These are phyloP conservation scores for Geotrichum aggregatum DNA, from an alignment of 1,139 yeast genomes.

Conservation along the genomic window DNA sequence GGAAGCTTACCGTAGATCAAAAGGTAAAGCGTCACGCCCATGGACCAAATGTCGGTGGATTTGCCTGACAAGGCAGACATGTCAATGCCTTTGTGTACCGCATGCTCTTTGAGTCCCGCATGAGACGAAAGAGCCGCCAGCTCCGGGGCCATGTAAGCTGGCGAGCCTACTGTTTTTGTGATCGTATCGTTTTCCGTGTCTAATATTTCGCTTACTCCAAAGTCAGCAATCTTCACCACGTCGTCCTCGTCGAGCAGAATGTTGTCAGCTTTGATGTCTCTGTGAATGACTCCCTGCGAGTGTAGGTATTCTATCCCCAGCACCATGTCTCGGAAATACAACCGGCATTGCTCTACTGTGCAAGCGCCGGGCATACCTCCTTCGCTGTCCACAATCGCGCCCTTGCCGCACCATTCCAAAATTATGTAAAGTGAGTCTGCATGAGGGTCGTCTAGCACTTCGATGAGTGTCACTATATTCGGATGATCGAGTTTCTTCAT, in stretches of 20 bases:
- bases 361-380: constrained; percentile 23
- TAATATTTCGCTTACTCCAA: constrained; percentile 78
- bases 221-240: constrained; percentile 85
- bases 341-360: constrained; percentile 41
- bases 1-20: constrained; percentile 41
- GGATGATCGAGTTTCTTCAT: constrained; percentile 75
- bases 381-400: constrained; percentile 37
- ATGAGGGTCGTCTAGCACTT: constrained; percentile 70
- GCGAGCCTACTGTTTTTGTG: constrained; percentile 73
- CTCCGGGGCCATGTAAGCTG: constrained; percentile 79
- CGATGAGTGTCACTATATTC: constrained; percentile 79
- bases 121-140: constrained; percentile 52
- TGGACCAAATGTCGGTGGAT: constrained; percentile 74
- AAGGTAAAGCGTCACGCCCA: constrained; percentile 59
- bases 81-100: constrained; percentile 52
- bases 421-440: constrained; percentile 67
- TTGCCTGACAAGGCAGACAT: constrained; percentile 53
- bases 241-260: constrained; percentile 68
- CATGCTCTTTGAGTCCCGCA: constrained; percentile 24
- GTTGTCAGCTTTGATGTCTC: constrained; percentile 95
- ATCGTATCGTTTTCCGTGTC: constrained; percentile 48
- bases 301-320: constrained; percentile 89
- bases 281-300: constrained; percentile 86
- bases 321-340: constrained; percentile 71
- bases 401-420: constrained; percentile 63